These are phyloP conservation scores for Diaporthe humulicola DNA, from an alignment of 2,329 filamentous ascomycete species.

Conservation along the genomic window DNA sequence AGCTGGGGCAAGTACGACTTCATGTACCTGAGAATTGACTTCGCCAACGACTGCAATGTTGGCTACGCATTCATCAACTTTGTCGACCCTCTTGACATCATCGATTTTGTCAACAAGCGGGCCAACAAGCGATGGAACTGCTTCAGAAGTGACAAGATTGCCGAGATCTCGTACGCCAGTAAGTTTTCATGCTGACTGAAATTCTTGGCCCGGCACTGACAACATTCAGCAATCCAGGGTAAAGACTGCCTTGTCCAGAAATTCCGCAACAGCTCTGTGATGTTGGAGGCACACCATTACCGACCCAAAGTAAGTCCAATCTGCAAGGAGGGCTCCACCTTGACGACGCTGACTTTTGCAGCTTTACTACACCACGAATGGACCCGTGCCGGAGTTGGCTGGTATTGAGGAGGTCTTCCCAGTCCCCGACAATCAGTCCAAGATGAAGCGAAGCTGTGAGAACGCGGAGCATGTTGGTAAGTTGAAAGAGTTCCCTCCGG, in stretches of 20 bases:
- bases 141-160: slow-evolving; percentile 86
- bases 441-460: slow-evolving; percentile 88
- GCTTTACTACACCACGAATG: slow-evolving; percentile 67
- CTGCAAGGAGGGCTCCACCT: background rate
- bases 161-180: slow-evolving; percentile 97
- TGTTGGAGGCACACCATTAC: slow-evolving; percentile 86
- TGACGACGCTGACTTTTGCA: slow-evolving; percentile 46
- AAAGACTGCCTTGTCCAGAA: slow-evolving; percentile 92
- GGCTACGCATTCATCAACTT: slow-evolving; percentile 99
- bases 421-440: slow-evolving; percentile 84
- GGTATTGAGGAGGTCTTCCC: slow-evolving; percentile 84
- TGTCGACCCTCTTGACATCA: slow-evolving; percentile 80
- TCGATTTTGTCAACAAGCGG: slow-evolving; percentile 78
- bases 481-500: slow-evolving; percentile 49
- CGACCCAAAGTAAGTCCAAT: slow-evolving; percentile 78
- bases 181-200: slow-evolving; percentile 51
- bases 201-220: slow-evolving; percentile 44
- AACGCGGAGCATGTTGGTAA: slow-evolving; percentile 87
- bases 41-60: slow-evolving; percentile 88
- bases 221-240: slow-evolving; percentile 82
- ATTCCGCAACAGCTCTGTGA: slow-evolving; percentile 96
- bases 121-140: slow-evolving; percentile 83
- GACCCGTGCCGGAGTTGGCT: slow-evolving; percentile 63
- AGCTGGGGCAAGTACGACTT: slow-evolving; percentile 92
- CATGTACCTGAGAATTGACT: slow-evolving; percentile 93